Conservation (phyloP, 106 monocot species). For the Hemerocallis citrina region DNA sequence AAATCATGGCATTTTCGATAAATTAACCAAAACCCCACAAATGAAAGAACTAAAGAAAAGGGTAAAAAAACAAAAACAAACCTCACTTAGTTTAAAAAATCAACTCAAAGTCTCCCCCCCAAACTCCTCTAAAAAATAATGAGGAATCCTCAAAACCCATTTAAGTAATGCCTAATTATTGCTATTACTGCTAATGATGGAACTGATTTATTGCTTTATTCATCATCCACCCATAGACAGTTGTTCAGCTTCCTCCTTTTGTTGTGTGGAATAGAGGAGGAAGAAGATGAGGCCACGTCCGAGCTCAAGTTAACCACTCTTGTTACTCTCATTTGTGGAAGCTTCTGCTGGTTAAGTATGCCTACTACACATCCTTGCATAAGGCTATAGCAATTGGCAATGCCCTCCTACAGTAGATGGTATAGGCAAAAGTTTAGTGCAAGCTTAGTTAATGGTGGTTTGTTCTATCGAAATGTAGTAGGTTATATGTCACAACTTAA, state of each 20-base stretch:
- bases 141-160: constrained; percentile 24
- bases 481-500: no score
- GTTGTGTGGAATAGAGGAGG: constrained; percentile 17
- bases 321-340: constrained; percentile 21
- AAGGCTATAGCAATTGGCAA: constrained; percentile 37
- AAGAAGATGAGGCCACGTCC: constrained; percentile 13
- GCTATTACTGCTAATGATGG: no score
- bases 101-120: constrained; percentile 6
- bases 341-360: constrained; percentile 14
- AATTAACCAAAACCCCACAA: constrained; percentile 1
- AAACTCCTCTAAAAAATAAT: constrained; percentile 26
- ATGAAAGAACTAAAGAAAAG: no score
- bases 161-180: not conserved
- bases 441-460: not conserved
- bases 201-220: constrained; percentile 2
- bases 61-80: constrained; percentile 1
- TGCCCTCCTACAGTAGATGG: constrained; percentile 36
- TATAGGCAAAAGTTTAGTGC: not conserved
- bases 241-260: constrained; percentile 54
- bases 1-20: constrained; percentile 7
- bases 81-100: not conserved
- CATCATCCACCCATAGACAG: constrained; percentile 11
- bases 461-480: not conserved
- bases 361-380: constrained; percentile 34
- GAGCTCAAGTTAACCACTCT: constrained; percentile 7